phyloP scores from a whole-genome alignment of 2,329 filamentous ascomycete genomes.

The Penicillium occitanis region DNA sequence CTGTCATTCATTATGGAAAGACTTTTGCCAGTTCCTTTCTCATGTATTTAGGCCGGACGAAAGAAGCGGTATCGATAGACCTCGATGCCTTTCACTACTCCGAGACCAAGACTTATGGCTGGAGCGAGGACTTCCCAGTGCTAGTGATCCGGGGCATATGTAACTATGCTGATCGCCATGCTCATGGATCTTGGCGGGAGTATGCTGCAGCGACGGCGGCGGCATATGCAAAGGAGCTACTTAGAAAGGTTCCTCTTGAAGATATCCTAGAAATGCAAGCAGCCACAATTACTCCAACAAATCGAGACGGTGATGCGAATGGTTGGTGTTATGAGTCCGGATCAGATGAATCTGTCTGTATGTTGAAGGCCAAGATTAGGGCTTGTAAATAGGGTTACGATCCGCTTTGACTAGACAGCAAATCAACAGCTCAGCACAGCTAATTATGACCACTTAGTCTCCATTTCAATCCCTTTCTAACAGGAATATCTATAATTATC shows the following conservation, averaged over 20 bases:
- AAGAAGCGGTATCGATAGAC: too few species aligned
- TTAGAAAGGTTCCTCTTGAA: not conserved
- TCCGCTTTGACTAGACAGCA: not conserved
- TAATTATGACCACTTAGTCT: not conserved
- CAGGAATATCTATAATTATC: not conserved
- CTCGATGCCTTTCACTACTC: too few species aligned
- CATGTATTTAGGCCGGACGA: too few species aligned
- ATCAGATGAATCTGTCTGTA: too few species aligned
- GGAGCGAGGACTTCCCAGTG: slow-evolving; percentile 17
- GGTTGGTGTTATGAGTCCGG: too few species aligned
- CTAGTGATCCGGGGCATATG: slow-evolving; percentile 21
- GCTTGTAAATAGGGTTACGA: not conserved
- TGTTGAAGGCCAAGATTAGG: not conserved
- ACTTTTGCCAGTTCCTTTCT: too few species aligned
- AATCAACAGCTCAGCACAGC: not conserved
- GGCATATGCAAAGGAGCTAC: slow-evolving; percentile 19
- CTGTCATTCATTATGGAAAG: too few species aligned
- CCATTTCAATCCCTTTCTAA: not conserved
- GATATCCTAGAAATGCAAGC: not conserved
- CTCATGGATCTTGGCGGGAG: slow-evolving; percentile 20
- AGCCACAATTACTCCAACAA: not conserved
- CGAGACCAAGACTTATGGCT: too few species aligned
- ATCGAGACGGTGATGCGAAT: too few species aligned
- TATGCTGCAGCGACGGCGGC: slow-evolving; percentile 22
- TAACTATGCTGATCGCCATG: slow-evolving; percentile 22